A percentile compares a stretch with the other conserved stretches of the same genome.
phyloP scores from a whole-genome alignment of 768 basidiomycete genomes.

The Gautieria morchelliformis region DNA sequence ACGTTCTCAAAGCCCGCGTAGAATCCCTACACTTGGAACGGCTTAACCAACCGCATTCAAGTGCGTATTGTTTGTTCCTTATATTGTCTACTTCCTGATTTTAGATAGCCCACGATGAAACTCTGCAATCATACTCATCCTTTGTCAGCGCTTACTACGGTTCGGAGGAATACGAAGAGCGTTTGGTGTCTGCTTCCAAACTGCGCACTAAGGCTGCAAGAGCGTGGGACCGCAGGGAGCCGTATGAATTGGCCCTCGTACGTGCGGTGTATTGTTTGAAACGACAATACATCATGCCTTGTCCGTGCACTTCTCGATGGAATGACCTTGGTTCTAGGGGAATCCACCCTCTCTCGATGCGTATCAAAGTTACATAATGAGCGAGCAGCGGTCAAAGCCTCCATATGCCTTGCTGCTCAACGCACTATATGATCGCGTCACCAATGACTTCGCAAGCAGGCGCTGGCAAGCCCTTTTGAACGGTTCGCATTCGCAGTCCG shows the following conservation, averaged over 20 bases:
- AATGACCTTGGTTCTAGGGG: conserved; percentile 16
- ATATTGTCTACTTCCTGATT: neutral
- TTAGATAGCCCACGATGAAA: conserved; percentile 66
- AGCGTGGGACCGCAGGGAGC: conserved; percentile 54
- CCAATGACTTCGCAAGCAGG: conserved; percentile 25
- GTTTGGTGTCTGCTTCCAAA: conserved; percentile 73
- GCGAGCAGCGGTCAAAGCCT: conserved; percentile 51
- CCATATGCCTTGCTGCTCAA: conserved; percentile 49
- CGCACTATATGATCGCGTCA: conserved; percentile 63
- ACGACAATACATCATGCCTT: neutral
- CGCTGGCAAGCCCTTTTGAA: conserved; percentile 5
- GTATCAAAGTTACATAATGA: conserved; percentile 52
- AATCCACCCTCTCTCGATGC: conserved; percentile 40
- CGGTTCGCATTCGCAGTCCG: neutral
- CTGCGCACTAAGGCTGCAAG: conserved; percentile 50
- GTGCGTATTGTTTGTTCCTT: conserved; percentile 28
- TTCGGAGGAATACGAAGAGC: conserved; percentile 63
- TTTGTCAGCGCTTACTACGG: conserved; percentile 78
- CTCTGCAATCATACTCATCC: conserved; percentile 76
- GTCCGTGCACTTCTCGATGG: neutral
- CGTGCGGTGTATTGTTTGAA: conserved; percentile 12
- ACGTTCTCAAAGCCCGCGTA: conserved; percentile 36
- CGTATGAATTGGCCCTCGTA: conserved; percentile 52
- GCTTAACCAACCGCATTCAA: conserved; percentile 67
- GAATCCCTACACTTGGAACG: conserved; percentile 55